Percentiles rank a stretch among this genome's conserved stretches.
phyloP scores from a whole-genome alignment of 1,284 basidiomycete species.

The Ganoderma lingzhi region DNA sequence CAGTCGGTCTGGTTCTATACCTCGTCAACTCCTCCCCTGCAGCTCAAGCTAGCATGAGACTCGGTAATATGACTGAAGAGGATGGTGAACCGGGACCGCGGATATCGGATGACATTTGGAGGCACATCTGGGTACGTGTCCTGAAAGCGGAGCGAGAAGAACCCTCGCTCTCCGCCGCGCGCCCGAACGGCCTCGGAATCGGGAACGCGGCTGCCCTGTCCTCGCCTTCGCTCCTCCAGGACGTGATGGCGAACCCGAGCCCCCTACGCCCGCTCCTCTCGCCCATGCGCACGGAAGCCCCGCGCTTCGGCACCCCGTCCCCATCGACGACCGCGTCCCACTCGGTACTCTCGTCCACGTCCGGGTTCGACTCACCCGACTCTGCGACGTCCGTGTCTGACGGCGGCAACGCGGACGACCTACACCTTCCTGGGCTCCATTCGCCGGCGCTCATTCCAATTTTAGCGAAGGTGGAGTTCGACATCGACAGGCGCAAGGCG shows the following conservation, averaged over 20 bases:
- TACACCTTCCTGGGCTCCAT: slow-evolving; percentile 71
- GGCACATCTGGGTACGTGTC: slow-evolving; percentile 79
- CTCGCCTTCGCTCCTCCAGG: slow-evolving; percentile 55
- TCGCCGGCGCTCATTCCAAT: slow-evolving; percentile 77
- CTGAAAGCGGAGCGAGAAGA: slow-evolving; percentile 72
- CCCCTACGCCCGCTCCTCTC: slow-evolving; percentile 58
- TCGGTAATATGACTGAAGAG: slow-evolving; percentile 24
- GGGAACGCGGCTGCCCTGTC: slow-evolving; percentile 48
- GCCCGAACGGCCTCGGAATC: slow-evolving; percentile 52
- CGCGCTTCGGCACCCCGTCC: slow-evolving; percentile 55
- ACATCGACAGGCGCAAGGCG: slow-evolving; percentile 77
- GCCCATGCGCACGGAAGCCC: slow-evolving; percentile 46
- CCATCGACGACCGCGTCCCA: slow-evolving; percentile 58
- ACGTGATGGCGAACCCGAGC: slow-evolving; percentile 40
- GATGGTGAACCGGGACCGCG: slow-evolving; percentile 70
- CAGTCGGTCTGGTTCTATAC: slow-evolving; percentile 79
- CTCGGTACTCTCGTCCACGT: slow-evolving; percentile 55
- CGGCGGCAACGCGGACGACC: slow-evolving; percentile 50
- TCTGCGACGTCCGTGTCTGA: slow-evolving; percentile 55
- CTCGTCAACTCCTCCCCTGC: slow-evolving; percentile 58
- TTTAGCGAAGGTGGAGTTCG: slow-evolving; percentile 89
- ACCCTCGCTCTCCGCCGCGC: slow-evolving; percentile 48
- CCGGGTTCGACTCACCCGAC: slow-evolving; percentile 65
- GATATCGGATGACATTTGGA: slow-evolving; percentile 86
- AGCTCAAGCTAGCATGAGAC: slow-evolving; percentile 25